A percentile compares a stretch with the other conserved stretches of the same genome.
Evolutionary conservation across 2,329 filamentous ascomycete genomes (phyloP).

Genomic region (Emergomyces orientalis): DNA sequence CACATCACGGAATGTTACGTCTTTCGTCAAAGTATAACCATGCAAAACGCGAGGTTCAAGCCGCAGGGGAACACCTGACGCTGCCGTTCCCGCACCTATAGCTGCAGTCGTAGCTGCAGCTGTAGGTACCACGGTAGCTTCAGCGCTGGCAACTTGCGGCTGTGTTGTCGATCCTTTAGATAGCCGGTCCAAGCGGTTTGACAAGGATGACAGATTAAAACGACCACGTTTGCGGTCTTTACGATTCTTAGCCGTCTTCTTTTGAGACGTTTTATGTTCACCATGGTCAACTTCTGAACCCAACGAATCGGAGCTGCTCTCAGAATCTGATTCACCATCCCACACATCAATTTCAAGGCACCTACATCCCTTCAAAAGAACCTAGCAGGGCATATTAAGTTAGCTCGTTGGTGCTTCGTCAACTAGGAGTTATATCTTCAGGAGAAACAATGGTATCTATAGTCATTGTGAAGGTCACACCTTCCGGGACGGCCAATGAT

Average conservation of each 20-base stretch:
- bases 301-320: conserved; percentile 23
- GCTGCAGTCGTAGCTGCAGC: conserved; percentile 23
- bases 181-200: conserved; percentile 14
- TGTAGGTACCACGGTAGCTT: conserved; percentile 12
- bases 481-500: not conserved
- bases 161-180: conserved; percentile 3
- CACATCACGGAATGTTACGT: conserved; percentile 80
- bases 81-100: not conserved
- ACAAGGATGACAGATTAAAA: conserved; percentile 15
- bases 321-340: conserved; percentile 55
- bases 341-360: conserved; percentile 95
- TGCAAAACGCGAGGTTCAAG: conserved; percentile 72
- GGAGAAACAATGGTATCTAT: not conserved
- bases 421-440: not conserved
- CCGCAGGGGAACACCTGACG: conserved; percentile 5
- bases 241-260: conserved; percentile 19
- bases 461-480: not conserved
- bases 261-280: conserved; percentile 5
- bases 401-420: not conserved
- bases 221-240: conserved; percentile 18
- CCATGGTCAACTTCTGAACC: conserved; percentile 17
- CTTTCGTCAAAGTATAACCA: conserved; percentile 74
- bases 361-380: conserved; percentile 66
- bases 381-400: conserved; percentile 36
- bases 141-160: not conserved